phyloP scores from a whole-genome alignment of 164 flowering plant genomes.

The Santalum album region DNA sequence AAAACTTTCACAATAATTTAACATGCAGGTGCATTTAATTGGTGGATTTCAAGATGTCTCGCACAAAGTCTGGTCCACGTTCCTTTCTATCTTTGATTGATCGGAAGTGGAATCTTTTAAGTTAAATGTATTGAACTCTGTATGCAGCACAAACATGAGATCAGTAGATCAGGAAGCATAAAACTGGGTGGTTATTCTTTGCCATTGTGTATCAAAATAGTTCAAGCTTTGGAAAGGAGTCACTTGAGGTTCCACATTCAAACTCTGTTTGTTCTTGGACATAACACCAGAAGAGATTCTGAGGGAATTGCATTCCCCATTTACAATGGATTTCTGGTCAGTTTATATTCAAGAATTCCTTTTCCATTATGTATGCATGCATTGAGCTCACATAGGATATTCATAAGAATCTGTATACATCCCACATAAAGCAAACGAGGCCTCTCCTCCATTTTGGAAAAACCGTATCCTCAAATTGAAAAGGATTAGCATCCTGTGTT shows the following conservation, averaged over 20 bases:
- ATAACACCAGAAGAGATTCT: conserved; percentile 70
- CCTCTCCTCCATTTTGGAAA: too few relatives aligned
- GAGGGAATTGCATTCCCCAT: conserved; percentile 57
- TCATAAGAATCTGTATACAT: background rate
- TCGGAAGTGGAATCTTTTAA: conserved; percentile 15
- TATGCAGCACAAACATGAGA: conserved; percentile 36
- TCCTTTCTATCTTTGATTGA: conserved; percentile 19
- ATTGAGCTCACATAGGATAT: background rate
- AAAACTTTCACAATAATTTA: conserved; percentile 1
- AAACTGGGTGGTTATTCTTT: conserved; percentile 50
- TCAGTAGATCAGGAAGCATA: conserved; percentile 12
- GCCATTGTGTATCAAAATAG: conserved; percentile 62
- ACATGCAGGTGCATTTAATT: conserved; percentile 80
- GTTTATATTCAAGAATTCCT: conserved; percentile 13
- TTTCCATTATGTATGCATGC: background rate
- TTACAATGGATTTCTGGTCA: conserved; percentile 67
- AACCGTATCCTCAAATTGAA: too few relatives aligned
- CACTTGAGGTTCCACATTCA: conserved; percentile 49
- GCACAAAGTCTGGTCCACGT: conserved; percentile 35
- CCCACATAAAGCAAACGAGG: too few relatives aligned
- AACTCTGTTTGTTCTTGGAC: conserved; percentile 63
- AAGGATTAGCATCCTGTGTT: too few relatives aligned
- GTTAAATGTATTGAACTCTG: conserved; percentile 16
- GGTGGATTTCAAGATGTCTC: conserved; percentile 76
- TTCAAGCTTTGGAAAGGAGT: conserved; percentile 43